Evolutionary conservation across 2,329 filamentous ascomycete genomes (phyloP), one percentile per base, ranked within the genome.

Genomic region (Penicillium sp.): DNA sequence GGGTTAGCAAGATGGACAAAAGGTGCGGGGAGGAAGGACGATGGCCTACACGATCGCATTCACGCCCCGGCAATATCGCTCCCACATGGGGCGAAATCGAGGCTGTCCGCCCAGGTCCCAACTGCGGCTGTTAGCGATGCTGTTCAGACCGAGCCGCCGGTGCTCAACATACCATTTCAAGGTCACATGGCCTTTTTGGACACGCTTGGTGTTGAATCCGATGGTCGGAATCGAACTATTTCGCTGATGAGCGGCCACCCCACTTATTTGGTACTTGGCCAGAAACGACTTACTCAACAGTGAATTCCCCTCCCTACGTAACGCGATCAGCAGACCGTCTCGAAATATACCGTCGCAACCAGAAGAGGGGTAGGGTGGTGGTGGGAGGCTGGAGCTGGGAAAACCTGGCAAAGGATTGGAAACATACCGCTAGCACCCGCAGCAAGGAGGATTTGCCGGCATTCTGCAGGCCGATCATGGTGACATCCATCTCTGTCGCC

Each of bases 401-500:
- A 9, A 50, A 51, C 3, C 11, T 50, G n/a, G 36, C 6, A 39
- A 27, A 40, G 11, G n/a, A 10, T 18, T 55, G 31, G 19, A 49
- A 35, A 79, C 94, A 86, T 88, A 99, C 95, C 82, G 94, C 93
- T 70, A 99, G 84, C 70, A 98, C 94, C 70, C 93, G 87, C 76
- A 99, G 83, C 73, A 99, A 79, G 62, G 94, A 98, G 40, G 95
- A 98, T 82, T 99, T 99, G 73, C 95, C 95, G 60, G 95, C 95
- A 81, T 98, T 98, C 76, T 99, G 95, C 74, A 99, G 82, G 24
- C 95, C 95, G 76, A 99, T 94, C 89, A 99, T 96, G 69, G 95
- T 98, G 75, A 99, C 94, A 80, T 99, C 95, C 93, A 99, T 97
- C 82, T 99, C 95, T 67, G 93, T 96, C 68, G 94, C 92, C 95